Percentiles rank a stretch among this genome's conserved stretches.
Evolutionary conservation across 164 flowering plant species (phyloP).

Genomic region (Tetrastigma voinierianum): DNA sequence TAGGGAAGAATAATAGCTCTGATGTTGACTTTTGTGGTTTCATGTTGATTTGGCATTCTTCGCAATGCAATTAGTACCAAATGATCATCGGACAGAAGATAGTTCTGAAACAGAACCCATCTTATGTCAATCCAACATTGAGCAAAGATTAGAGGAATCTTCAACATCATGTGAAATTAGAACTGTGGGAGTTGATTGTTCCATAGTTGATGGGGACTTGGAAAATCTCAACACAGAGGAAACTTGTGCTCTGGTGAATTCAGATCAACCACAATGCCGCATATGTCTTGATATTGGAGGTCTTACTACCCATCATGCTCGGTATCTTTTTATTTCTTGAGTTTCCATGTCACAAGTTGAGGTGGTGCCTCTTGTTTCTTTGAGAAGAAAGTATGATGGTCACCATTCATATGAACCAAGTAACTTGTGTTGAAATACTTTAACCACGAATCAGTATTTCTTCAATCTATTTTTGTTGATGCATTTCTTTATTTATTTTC

Average conservation of each 20-base stretch:
- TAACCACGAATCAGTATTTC: neutral
- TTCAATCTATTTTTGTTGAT: constrained; percentile 1
- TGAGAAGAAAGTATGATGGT: neutral
- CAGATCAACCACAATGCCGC: constrained; percentile 86
- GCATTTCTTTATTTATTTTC: constrained; percentile 12
- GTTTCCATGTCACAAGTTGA: constrained; percentile 2
- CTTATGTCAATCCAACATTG: constrained; percentile 30
- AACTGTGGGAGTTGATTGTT: constrained; percentile 33
- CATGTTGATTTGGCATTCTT: constrained; percentile 22
- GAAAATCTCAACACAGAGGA: constrained; percentile 51
- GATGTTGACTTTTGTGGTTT: constrained; percentile 28
- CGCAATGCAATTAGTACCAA: constrained; percentile 71
- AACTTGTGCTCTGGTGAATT: constrained; percentile 41
- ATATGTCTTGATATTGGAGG: constrained; percentile 96
- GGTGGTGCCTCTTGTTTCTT: constrained; percentile 7
- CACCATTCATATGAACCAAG: neutral
- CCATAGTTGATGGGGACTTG: constrained; percentile 27
- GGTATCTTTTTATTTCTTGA: constrained; percentile 10
- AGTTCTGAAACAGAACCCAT: constrained; percentile 74
- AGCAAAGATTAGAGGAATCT: constrained; percentile 34
- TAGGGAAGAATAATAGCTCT: constrained; percentile 17
- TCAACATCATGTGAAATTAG: constrained; percentile 67
- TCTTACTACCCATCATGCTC: constrained; percentile 19
- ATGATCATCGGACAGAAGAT: constrained; percentile 46
- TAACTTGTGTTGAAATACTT: constrained; percentile 2